Evolutionary conservation across 495 filamentous ascomycete species (phyloP).

Genomic region (Penicillium egyptiacum): DNA sequence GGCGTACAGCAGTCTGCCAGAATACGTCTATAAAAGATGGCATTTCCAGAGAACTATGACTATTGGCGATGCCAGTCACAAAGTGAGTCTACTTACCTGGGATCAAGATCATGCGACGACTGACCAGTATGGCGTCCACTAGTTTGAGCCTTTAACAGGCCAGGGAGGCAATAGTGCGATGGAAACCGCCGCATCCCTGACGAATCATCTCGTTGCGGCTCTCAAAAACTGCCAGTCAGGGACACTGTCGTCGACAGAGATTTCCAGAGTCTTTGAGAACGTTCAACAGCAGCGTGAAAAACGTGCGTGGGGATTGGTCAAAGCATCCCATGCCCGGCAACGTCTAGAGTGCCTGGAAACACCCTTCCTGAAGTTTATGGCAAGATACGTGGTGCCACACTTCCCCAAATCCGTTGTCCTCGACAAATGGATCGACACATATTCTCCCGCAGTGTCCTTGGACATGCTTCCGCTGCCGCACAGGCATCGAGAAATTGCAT

Average conservation of each 20-base stretch:
- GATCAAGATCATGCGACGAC: background rate
- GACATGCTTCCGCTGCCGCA: constrained; percentile 19
- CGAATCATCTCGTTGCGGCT: constrained; percentile 26
- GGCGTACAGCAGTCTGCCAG: constrained; percentile 20
- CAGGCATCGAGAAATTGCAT: constrained; percentile 10
- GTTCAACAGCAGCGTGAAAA: constrained; percentile 19
- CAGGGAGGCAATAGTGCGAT: constrained; percentile 42
- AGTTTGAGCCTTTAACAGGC: constrained; percentile 25
- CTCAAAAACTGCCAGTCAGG: background rate
- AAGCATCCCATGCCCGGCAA: constrained; percentile 19
- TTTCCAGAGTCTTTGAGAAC: constrained; percentile 14
- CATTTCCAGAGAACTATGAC: constrained; percentile 25
- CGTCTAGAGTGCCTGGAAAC: constrained; percentile 24
- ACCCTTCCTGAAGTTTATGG: constrained; percentile 14
- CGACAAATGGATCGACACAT: constrained; percentile 5
- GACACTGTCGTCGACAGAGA: constrained; percentile 11
- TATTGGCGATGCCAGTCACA: constrained; percentile 32
- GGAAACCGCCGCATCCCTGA: constrained; percentile 40
- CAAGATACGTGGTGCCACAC: constrained; percentile 11
- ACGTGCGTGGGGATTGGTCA: constrained; percentile 13
- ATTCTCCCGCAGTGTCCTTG: constrained; percentile 16
- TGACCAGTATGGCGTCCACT: background rate
- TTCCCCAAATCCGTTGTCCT: background rate
- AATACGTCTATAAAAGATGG: constrained; percentile 30
- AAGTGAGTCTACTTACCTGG: constrained; percentile 12